Evolutionary conservation across 1,139 yeast species (phyloP), one percentile per base, ranked within the genome.

Genomic region (Debaryomyces psychrophilus): DNA sequence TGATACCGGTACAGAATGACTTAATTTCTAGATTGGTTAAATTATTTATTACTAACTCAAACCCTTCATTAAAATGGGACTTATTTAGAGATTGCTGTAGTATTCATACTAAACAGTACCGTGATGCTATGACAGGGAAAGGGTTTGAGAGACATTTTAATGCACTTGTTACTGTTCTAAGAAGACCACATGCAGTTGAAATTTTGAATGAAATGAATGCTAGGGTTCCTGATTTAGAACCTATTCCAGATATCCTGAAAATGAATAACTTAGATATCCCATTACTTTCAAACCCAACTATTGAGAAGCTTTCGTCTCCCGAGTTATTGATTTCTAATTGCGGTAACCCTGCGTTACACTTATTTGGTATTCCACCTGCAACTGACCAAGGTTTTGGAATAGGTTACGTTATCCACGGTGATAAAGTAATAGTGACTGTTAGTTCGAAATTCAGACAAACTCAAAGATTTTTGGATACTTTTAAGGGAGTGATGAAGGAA

Each of bases 351-450:
- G 90, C 93, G 0, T 74, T 87, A 52, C 78, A 79, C 41, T 68
- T 83, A 14, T 87, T 87, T 69, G 93, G 93, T 6, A 79, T 87
- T 25, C 85, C 92, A 0, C 95, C 93, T 1, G 88, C 90, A 0
- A 73, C 77, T 20, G 82, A 87, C 43, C 83, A 83, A 53, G 95
- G 95, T 0, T 86, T 83, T 61, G 93, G 92, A 11, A 75, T 86
- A 37, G 93, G 92, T 0, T 87, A 87, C 58, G 84, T 85, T 38
- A 78, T 86, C 46, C 88, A 86, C 60, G 78, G 77, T 48, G 90
- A 85, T 54, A 69, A 68, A 41, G 70, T 74, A 4, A 76, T 76
- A 17, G 75, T 87, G 22, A 82, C 89, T n/a, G 69, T 85, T 43
- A 82, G 87, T 18, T 84, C 90, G 8, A 87, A 86, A 61, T 82